A percentile compares a stretch with the other conserved stretches of the same genome.
phyloP scores from a whole-genome alignment of 768 basidiomycete species.

The Phylloporus sp. region DNA sequence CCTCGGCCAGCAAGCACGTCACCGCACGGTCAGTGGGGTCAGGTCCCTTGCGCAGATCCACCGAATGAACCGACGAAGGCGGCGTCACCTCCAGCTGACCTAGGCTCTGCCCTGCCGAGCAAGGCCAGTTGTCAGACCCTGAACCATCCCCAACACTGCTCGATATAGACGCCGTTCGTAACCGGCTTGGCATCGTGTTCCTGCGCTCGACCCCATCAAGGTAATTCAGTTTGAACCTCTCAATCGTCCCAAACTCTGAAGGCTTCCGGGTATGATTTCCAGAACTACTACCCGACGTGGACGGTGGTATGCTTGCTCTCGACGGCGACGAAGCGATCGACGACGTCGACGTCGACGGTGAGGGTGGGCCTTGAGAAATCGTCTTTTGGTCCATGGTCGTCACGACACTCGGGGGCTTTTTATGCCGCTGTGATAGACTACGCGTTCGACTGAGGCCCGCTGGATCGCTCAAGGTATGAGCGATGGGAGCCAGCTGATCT shows the following conservation, averaged over 20 bases:
- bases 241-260: slow-evolving; percentile 83
- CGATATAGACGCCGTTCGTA: slow-evolving; percentile 82
- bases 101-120: slow-evolving; percentile 47
- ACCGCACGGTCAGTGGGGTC: slow-evolving; percentile 85
- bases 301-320: slow-evolving; percentile 63
- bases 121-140: slow-evolving; percentile 68
- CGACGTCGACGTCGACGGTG: slow-evolving; percentile 86
- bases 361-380: slow-evolving; percentile 73
- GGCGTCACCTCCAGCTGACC: slow-evolving; percentile 61
- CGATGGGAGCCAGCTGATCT: slow-evolving; percentile 77
- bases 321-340: slow-evolving; percentile 89
- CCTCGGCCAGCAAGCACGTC: slow-evolving; percentile 91
- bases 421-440: slow-evolving; percentile 76
- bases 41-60: slow-evolving; percentile 69
- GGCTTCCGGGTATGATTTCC: slow-evolving; percentile 72
- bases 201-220: slow-evolving; percentile 74
- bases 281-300: slow-evolving; percentile 60
- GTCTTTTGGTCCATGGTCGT: slow-evolving; percentile 62
- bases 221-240: slow-evolving; percentile 82
- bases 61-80: slow-evolving; percentile 80
- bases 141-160: slow-evolving; percentile 78
- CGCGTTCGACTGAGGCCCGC: slow-evolving; percentile 59
- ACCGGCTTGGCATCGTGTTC: slow-evolving; percentile 79
- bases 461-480: slow-evolving; percentile 68
- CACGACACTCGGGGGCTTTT: slow-evolving; percentile 75